Conservation (phyloP, 768 basidiomycete genomes). For the Xerocomus potaroensis region DNA sequence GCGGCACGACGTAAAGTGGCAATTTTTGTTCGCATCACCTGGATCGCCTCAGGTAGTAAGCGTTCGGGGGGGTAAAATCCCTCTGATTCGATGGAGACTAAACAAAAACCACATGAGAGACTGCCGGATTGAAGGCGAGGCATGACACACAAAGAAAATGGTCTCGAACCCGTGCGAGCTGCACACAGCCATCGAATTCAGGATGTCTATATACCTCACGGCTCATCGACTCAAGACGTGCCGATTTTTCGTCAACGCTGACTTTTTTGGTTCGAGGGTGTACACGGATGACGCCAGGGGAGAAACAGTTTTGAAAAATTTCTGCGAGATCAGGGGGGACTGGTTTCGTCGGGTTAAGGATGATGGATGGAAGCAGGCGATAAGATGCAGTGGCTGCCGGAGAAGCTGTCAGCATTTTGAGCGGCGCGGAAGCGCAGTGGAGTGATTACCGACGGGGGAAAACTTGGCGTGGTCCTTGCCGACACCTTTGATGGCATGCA, state of each 20-base stretch:
- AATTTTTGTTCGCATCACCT: slow-evolving; percentile 81
- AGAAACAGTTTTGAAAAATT: slow-evolving; percentile 87
- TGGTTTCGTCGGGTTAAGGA: slow-evolving; percentile 61
- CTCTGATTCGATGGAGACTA: slow-evolving; percentile 86
- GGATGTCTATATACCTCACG: slow-evolving; percentile 90
- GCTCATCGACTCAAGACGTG: slow-evolving; percentile 85
- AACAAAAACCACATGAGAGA: slow-evolving; percentile 27
- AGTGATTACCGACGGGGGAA: slow-evolving; percentile 77
- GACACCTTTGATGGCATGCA: slow-evolving; percentile 89
- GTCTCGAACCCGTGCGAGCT: slow-evolving; percentile 83
- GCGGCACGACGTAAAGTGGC: slow-evolving; percentile 53
- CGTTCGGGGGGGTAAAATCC: slow-evolving; percentile 84
- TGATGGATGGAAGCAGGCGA: slow-evolving; percentile 82
- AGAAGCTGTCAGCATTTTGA: background rate
- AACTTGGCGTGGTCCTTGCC: slow-evolving; percentile 97
- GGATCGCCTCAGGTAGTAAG: slow-evolving; percentile 73
- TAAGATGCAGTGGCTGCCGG: slow-evolving; percentile 90
- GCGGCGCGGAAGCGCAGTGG: background rate
- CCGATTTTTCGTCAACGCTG: slow-evolving; percentile 55
- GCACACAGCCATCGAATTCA: slow-evolving; percentile 81
- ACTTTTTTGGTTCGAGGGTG: slow-evolving; percentile 54
- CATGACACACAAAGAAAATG: slow-evolving; percentile 80
- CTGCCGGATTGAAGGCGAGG: background rate
- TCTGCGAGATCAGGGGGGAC: slow-evolving; percentile 73
- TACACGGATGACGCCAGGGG: slow-evolving; percentile 72